phyloP scores from a whole-genome alignment of 2,329 filamentous ascomycete genomes.

The Tympanopsis confertula region DNA sequence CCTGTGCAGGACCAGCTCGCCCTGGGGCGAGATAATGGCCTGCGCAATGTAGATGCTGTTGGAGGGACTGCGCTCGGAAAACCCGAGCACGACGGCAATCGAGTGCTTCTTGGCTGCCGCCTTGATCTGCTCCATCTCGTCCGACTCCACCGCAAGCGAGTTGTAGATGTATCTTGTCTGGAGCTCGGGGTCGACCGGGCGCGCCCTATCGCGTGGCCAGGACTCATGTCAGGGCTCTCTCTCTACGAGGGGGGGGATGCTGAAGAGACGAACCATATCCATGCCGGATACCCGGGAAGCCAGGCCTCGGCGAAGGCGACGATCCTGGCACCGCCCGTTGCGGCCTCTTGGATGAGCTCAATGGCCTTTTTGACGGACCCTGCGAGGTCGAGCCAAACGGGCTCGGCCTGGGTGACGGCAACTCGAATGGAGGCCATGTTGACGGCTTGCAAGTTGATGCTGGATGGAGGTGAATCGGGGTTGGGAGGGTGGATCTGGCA shows the following conservation, averaged over 20 bases:
- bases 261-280: conserved; percentile 20
- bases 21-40: conserved; percentile 26
- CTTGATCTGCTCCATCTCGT: conserved; percentile 23
- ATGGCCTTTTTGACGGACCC: conserved; percentile 33
- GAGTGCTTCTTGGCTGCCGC: conserved; percentile 16
- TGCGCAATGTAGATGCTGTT: conserved; percentile 32
- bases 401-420: conserved; percentile 37
- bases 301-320: conserved; percentile 33
- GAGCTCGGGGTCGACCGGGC: conserved; percentile 15
- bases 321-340: conserved; percentile 29
- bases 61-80: conserved; percentile 22
- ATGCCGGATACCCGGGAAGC: conserved; percentile 30
- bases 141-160: conserved; percentile 13
- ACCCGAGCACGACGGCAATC: conserved; percentile 31
- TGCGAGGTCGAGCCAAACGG: conserved; percentile 37
- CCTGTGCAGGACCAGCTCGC: conserved; percentile 24
- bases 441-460: no score
- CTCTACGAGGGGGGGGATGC: not conserved
- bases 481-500: no score
- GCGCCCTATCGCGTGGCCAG: conserved; percentile 17
- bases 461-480: no score
- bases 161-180: conserved; percentile 18
- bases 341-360: conserved; percentile 34
- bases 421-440: no score
- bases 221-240: no score